Evolutionary conservation across 2,329 filamentous ascomycete genomes (phyloP).

Genomic region (Diatrype stigma): DNA sequence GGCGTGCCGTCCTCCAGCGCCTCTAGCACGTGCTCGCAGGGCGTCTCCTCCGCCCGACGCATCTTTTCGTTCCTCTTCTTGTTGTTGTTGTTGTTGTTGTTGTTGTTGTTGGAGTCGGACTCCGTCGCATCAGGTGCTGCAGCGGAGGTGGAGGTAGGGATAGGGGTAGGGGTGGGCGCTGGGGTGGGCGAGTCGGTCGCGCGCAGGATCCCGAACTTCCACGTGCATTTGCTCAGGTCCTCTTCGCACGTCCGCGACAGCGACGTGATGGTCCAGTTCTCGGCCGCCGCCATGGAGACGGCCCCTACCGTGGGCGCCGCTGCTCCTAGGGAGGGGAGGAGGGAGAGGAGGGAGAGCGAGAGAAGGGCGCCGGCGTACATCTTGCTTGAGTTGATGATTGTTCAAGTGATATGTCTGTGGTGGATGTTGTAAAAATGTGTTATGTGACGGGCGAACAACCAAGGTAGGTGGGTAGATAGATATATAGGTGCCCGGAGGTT

Average conservation of each 20-base stretch:
- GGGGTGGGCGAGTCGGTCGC: constrained; percentile 8
- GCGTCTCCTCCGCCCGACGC: constrained; percentile 16
- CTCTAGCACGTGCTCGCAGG: constrained; percentile 35
- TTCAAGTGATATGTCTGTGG: too few species aligned
- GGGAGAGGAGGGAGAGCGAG: constrained; percentile 1
- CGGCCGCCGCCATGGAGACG: constrained; percentile 15
- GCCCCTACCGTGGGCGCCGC: constrained; percentile 14
- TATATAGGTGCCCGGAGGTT: background rate
- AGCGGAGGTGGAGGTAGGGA: too few species aligned
- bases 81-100: too few species aligned
- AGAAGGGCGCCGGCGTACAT: constrained; percentile 28
- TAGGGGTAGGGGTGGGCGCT: too few species aligned
- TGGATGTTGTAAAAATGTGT: too few species aligned
- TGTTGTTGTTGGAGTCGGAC: too few species aligned
- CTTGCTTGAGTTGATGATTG: constrained; percentile 2
- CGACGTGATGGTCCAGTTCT: constrained; percentile 36
- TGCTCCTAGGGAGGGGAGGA: constrained; percentile 16
- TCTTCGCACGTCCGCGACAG: constrained; percentile 35
- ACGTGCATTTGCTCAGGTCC: constrained; percentile 33
- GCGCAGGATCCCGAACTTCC: constrained; percentile 36
- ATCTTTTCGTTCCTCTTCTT: too few species aligned
- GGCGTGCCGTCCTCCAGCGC: constrained; percentile 18
- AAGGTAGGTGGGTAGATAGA: too few species aligned
- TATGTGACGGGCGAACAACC: too few species aligned
- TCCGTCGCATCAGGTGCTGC: too few species aligned